A percentile compares a stretch with the other conserved stretches of the same genome.
Evolutionary conservation across 495 filamentous ascomycete genomes (phyloP).

Genomic region (Trichoderma reesei): DNA sequence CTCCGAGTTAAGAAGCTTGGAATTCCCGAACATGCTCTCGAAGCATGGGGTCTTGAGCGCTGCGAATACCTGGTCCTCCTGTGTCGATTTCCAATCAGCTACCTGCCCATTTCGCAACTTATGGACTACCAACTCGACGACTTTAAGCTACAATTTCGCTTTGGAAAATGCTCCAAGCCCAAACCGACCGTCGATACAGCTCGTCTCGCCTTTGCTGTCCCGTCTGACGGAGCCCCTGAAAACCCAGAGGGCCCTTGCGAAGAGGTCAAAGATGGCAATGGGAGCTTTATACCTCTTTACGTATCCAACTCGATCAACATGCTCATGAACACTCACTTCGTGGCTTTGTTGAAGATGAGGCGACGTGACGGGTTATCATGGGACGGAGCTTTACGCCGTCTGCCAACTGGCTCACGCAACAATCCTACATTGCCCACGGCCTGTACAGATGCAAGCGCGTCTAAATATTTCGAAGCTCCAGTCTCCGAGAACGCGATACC

Average conservation of each 20-base stretch:
- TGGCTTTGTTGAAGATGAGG: slow-evolving; percentile 53
- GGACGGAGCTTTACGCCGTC: slow-evolving; percentile 47
- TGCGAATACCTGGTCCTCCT: slow-evolving; percentile 69
- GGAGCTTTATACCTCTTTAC: slow-evolving; percentile 45
- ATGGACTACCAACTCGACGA: slow-evolving; percentile 8
- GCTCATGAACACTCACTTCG: slow-evolving; percentile 59
- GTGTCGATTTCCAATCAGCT: slow-evolving; percentile 53
- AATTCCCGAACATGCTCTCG: slow-evolving; percentile 65
- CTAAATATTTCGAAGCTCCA: background rate
- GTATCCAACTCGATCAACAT: slow-evolving; percentile 64
- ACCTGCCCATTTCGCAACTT: slow-evolving; percentile 40
- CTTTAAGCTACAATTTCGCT: slow-evolving; percentile 24
- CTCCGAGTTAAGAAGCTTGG: slow-evolving; percentile 59
- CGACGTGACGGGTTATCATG: slow-evolving; percentile 45
- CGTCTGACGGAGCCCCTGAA: background rate
- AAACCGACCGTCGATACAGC: slow-evolving; percentile 46
- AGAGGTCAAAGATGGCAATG: slow-evolving; percentile 17
- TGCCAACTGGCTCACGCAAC: no score
- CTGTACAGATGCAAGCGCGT: no score
- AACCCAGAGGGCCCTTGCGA: slow-evolving; percentile 11
- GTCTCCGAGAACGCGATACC: background rate
- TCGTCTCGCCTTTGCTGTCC: slow-evolving; percentile 38
- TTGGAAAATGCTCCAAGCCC: slow-evolving; percentile 44
- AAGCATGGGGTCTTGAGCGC: slow-evolving; percentile 63
- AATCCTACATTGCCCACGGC: no score